Conservation (phyloP, 768 basidiomycete species). For the Daedaleopsis sinensis region DNA sequence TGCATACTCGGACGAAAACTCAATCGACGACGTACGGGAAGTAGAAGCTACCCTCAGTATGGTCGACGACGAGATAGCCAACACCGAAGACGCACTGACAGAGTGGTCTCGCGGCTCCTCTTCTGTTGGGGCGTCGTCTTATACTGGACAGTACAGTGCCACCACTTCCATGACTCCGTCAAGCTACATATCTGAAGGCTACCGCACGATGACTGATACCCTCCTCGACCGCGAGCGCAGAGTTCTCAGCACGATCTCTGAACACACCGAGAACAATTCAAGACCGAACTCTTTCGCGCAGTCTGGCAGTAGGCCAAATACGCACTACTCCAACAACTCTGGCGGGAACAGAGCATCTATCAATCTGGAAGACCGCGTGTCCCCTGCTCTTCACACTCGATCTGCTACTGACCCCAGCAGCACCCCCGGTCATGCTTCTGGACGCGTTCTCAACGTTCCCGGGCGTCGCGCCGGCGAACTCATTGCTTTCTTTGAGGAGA, state of each 20-base stretch:
- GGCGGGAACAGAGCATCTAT: conserved; percentile 52
- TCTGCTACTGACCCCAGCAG: conserved; percentile 59
- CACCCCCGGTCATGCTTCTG: conserved; percentile 37
- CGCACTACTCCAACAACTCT: conserved; percentile 43
- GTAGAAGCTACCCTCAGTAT: conserved; percentile 70
- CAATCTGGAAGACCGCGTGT: conserved; percentile 40
- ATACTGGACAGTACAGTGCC: conserved; percentile 20
- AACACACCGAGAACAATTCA: conserved; percentile 71
- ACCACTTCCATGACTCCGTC: conserved; percentile 32
- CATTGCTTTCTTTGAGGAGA: conserved; percentile 74
- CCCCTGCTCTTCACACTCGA: conserved; percentile 52
- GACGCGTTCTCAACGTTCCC: conserved; percentile 34
- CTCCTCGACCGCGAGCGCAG: conserved; percentile 46
- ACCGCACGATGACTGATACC: conserved; percentile 42
- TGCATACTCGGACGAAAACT: conserved; percentile 61
- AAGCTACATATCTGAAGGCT: conserved; percentile 33
- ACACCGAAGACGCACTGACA: conserved; percentile 65
- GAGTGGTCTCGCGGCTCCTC: conserved; percentile 57
- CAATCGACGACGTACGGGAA: conserved; percentile 49
- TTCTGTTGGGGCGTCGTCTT: conserved; percentile 22
- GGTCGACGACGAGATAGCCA: conserved; percentile 67
- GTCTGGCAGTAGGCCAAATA: conserved; percentile 33
- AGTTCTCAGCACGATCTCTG: conserved; percentile 74
- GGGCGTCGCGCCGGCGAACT: conserved; percentile 63
- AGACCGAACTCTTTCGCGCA: conserved; percentile 52